Base-by-base conservation (phyloP, 805 yeast species). In the Candida glaebosa region DNA sequence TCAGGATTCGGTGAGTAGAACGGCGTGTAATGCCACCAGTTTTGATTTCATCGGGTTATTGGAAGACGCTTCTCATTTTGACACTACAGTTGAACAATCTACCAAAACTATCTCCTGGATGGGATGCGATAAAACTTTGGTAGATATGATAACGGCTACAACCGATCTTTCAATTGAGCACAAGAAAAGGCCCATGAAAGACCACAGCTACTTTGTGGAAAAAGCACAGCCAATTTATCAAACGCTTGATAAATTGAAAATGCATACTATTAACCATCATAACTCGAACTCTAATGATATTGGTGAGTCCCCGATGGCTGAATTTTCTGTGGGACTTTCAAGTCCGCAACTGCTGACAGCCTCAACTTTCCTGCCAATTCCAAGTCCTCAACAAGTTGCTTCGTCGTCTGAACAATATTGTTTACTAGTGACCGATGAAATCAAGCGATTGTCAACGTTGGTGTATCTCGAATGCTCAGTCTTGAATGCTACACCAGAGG, bases 91-190 rank as follows among this genome's bases (percentile, higher is more conserved):
- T 28, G 16, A 12, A 5, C 31, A 5, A 28, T 12, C 31, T 10
- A 5, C 31, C 9, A 15, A 32, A 32, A 15, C 32, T 10, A 51
- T 58, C 9, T 50, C 61, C 19, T 63, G 68, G 68, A 59, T 58
- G 56, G 68, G 67, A 12, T 60, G 67, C 40, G 61, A 60, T 32
- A 44, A 48, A 31, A 37, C 45, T 5, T 44, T 63, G 34, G 38
- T 61, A 2, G 48, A 50, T 26, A 47, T 56, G 6, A 52, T 63
- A 10, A 49, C 63, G 6, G 64, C 61, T 31, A 59, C 61, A 25
- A 63, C 68, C 5, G 67, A 63, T 38, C 45, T 63, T 26, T 61
- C 67, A 5, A 51, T 58, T 32, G 65, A 12, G 15, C 37, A 34
- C 15, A 34, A 34, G 25, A 34, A 34, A 16, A 26, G 38, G 4